Evolutionary conservation across 2,329 filamentous ascomycete species (phyloP), one percentile per base, ranked within the genome.

Genomic region (Trichophyton schoenleinii): DNA sequence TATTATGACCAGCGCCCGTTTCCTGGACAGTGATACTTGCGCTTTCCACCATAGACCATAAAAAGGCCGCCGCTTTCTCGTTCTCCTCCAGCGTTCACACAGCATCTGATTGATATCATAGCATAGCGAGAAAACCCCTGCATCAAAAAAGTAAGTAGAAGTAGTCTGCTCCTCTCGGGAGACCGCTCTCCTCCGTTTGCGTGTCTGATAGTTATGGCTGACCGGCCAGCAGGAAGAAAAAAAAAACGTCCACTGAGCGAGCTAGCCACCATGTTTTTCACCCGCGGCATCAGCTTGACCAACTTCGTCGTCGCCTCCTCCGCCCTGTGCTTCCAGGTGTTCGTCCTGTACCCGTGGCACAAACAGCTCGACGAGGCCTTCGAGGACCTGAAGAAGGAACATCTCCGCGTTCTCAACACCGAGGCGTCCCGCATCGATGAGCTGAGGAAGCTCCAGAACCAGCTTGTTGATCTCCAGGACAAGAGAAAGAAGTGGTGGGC

Each of bases 261-360:
- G 18, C 46, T 25, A 11, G 46, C 46, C 9, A 25, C 46, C 46
- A 78, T 80, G 75, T 62, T 78, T 22, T 73, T 81, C 62, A 78
- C 79, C 0, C 78, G 79, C 63, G 71, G 75, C 20, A 77, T 86
- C 64, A 85, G 83, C 9, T 66, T 85, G 64, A 84, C 82, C 63
- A 86, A 88, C 74, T 87, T 88, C 68, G 69, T 80, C 64, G 82
- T 88, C 63, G 85, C 84, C 60, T 80, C 79, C 34, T 86, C 83
- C 3, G 85, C 85, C 0, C 77, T 88, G 38, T 77, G 76, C 41
- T 88, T 88, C 71, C 85, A 87, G 72, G 83, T 87, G 58, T 84
- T 83, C 66, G 85, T 88, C 44, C 76, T 88, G 9, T 87, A 87
- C 71, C 85, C 85, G 1, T 87, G 85, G 85, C 85, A 87, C 71